Evolutionary conservation across 768 basidiomycete species (phyloP).

Genomic region (Mycena albidolilacea): DNA sequence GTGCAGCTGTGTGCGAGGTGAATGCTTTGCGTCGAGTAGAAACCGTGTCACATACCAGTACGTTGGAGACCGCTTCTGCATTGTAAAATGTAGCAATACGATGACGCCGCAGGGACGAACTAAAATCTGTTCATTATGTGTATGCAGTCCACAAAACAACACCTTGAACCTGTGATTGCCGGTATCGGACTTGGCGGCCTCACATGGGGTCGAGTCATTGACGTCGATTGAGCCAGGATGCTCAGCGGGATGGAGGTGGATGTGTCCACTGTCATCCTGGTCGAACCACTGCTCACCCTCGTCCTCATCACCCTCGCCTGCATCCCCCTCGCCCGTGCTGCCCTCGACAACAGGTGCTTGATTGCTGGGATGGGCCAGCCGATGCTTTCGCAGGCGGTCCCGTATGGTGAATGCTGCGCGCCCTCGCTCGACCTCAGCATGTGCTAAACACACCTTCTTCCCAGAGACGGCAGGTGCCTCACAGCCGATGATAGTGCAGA

Average conservation of each 20-base stretch:
- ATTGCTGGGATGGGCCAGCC: background rate
- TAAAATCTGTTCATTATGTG: conserved; percentile 42
- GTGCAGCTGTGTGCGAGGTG: background rate
- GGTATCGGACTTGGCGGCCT: conserved; percentile 11
- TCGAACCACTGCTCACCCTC: conserved; percentile 17
- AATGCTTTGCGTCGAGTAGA: background rate
- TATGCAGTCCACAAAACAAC: conserved; percentile 31
- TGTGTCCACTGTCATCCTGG: background rate
- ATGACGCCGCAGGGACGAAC: conserved; percentile 43
- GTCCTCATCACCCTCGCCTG: background rate
- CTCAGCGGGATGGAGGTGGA: background rate
- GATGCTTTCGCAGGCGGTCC: conserved; percentile 18
- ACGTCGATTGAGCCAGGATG: conserved; percentile 12
- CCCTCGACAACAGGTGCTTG: too few species aligned
- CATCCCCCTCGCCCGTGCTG: background rate
- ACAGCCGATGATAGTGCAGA: conserved; percentile 40
- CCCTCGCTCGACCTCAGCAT: conserved; percentile 32
- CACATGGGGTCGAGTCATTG: conserved; percentile 11
- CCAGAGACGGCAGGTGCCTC: conserved; percentile 13
- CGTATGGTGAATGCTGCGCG: conserved; percentile 6
- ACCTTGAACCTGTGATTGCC: conserved; percentile 34
- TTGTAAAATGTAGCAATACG: conserved; percentile 38
- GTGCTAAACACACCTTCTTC: conserved; percentile 27
- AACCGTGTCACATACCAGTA: conserved; percentile 27
- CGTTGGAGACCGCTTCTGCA: conserved; percentile 40